Conservation (phyloP, 2,329 filamentous ascomycete species). For the Dactylonectria macrodidyma region DNA sequence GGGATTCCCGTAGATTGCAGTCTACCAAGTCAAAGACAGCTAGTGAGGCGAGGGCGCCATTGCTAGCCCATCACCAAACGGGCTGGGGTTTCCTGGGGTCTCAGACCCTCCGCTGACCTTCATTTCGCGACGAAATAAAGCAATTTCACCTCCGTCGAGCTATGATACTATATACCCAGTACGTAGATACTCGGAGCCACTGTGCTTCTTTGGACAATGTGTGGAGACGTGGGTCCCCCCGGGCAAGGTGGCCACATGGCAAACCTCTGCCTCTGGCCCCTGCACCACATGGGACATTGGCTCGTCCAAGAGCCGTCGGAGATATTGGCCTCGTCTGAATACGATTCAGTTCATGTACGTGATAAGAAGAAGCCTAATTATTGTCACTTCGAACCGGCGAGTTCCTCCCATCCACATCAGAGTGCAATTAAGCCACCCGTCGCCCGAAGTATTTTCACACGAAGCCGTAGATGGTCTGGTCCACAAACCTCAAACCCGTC, state of each 20-base stretch:
- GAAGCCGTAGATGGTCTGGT: background rate
- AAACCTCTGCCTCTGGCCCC: constrained; percentile 25
- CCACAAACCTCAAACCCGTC: constrained; percentile 26
- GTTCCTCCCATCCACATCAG: background rate
- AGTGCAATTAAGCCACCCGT: background rate
- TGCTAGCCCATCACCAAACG: background rate
- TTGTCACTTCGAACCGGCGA: background rate
- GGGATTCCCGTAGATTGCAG: constrained; percentile 19
- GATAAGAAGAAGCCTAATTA: constrained; percentile 15
- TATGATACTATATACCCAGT: constrained; percentile 10
- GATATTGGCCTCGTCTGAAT: background rate
- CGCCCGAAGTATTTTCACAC: background rate
- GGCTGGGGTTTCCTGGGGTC: constrained; percentile 19
- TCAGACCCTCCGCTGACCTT: constrained; percentile 38
- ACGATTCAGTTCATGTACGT: background rate
- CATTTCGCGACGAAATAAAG: constrained; percentile 44
- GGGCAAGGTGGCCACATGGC: constrained; percentile 47
- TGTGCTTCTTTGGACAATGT: constrained; percentile 6
- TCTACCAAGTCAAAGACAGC: constrained; percentile 1
- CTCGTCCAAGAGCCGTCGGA: background rate
- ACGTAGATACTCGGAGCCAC: constrained; percentile 7
- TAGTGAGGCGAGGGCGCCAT: constrained; percentile 13
- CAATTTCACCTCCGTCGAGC: constrained; percentile 42
- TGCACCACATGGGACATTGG: constrained; percentile 15
- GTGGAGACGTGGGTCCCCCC: constrained; percentile 34